These are phyloP conservation scores for Anisodus acutangulus DNA, from an alignment of 257 asterid species.

Conservation along the genomic window DNA sequence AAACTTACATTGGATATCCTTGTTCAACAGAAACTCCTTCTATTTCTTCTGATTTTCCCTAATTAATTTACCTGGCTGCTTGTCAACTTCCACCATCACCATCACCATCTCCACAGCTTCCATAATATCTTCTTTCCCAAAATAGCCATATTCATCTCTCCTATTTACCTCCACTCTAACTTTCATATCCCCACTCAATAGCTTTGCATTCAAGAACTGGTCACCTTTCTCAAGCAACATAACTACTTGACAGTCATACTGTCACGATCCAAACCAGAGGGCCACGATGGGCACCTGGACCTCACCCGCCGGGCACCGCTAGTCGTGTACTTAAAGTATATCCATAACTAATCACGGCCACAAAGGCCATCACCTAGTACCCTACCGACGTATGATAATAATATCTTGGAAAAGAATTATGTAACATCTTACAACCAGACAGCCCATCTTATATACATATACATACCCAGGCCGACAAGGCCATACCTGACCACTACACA, in stretches of 20 bases:
- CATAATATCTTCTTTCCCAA: conserved; percentile 44
- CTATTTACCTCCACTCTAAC: conserved; percentile 59
- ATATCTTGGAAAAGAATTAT: no score
- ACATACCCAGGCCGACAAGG: no score
- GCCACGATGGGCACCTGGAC: no score
- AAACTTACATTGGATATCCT: conserved; percentile 40
- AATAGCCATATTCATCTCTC: conserved; percentile 60
- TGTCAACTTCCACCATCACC: conserved; percentile 32
- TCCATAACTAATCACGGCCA: no score
- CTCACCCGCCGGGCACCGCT: no score
- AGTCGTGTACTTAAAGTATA: no score
- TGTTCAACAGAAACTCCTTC: conserved; percentile 50
- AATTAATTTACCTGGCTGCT: conserved; percentile 37
- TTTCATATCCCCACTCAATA: conserved; percentile 48
- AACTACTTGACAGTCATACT: conserved; percentile 52
- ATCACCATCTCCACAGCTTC: conserved; percentile 43
- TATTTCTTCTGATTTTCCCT: conserved; percentile 48
- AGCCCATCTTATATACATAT: no score
- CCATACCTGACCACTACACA: no score
- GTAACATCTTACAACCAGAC: no score
- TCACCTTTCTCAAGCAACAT: conserved; percentile 55
- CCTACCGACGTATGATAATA: no score
- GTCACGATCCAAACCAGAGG: no score
- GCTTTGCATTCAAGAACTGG: conserved; percentile 49
- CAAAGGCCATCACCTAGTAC: no score